These are phyloP conservation scores for Saturnispora sekii DNA, from an alignment of 805 yeast species.

Conservation along the genomic window DNA sequence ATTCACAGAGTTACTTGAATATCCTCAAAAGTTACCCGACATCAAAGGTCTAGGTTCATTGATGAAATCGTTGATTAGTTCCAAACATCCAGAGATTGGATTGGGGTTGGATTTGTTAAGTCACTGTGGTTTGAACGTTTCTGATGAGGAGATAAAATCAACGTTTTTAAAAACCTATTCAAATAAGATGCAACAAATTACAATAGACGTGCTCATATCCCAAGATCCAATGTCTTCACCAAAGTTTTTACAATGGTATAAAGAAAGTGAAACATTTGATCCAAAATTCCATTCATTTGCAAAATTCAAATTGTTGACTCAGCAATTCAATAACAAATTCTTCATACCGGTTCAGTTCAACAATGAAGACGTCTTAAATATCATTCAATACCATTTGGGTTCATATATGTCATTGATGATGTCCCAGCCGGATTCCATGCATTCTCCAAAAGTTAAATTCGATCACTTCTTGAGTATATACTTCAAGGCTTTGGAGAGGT, in stretches of 20 bases:
- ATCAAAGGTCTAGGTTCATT: slow-evolving; percentile 5
- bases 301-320: slow-evolving; percentile 5
- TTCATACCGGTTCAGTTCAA: slow-evolving; percentile 4
- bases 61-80: background rate
- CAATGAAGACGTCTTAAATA: background rate
- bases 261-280: slow-evolving; percentile 1
- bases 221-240: slow-evolving; percentile 15
- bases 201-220: slow-evolving; percentile 14
- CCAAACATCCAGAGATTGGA: background rate
- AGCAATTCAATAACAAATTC: slow-evolving; percentile 2
- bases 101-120: background rate
- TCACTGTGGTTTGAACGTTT: background rate
- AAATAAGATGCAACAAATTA: slow-evolving; percentile 14
- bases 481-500: slow-evolving; percentile 9
- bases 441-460: slow-evolving; percentile 4
- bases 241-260: slow-evolving; percentile 7
- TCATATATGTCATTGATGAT: background rate
- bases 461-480: slow-evolving; percentile 12
- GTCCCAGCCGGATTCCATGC: slow-evolving; percentile 1
- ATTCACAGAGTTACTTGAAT: background rate
- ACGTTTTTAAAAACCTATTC: slow-evolving; percentile 11
- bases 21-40: background rate
- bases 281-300: slow-evolving; percentile 2
- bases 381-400: background rate
- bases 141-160: background rate